Conservation (phyloP, 1,284 basidiomycete species). For the Rhodotorula mucilaginosa region DNA sequence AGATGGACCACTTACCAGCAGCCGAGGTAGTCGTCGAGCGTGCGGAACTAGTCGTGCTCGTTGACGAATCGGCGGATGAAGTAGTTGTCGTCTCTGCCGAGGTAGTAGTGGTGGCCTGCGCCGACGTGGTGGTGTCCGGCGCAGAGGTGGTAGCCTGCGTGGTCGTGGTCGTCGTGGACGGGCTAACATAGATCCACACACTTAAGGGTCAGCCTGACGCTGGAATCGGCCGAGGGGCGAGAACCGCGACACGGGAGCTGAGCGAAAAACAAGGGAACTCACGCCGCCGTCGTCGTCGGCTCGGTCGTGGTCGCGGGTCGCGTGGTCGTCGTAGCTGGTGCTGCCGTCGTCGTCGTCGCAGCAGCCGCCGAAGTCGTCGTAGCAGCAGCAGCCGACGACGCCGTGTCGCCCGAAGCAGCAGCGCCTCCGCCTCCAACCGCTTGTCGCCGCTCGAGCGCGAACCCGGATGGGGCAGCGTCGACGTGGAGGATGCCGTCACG, state of each 20-base stretch:
- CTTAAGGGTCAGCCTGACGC: too few species aligned
- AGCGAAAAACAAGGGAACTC: too few species aligned
- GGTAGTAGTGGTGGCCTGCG: background rate
- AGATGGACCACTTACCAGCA: background rate
- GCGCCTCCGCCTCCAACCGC: background rate
- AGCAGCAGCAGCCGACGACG: background rate
- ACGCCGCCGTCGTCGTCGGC: too few species aligned
- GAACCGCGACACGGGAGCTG: too few species aligned
- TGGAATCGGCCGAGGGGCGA: too few species aligned
- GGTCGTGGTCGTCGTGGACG: background rate
- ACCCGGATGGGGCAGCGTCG: background rate
- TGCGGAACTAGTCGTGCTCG: background rate
- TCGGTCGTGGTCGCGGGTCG: background rate
- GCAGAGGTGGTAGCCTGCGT: background rate
- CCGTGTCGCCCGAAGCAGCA: constrained; percentile 3
- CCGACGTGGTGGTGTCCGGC: background rate
- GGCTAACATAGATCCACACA: too few species aligned
- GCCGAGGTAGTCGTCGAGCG: background rate
- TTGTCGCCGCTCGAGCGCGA: background rate
- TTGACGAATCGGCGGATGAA: background rate
- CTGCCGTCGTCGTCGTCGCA: background rate
- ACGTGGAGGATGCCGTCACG: constrained; percentile 9
- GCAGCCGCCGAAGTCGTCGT: background rate
- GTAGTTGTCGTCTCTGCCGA: background rate
- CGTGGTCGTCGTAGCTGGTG: background rate